Percentiles rank a stretch among this genome's conserved stretches.
These are phyloP conservation scores for Gracilaria domingensis DNA, from an alignment of 23 red algal species.

Conservation along the genomic window DNA sequence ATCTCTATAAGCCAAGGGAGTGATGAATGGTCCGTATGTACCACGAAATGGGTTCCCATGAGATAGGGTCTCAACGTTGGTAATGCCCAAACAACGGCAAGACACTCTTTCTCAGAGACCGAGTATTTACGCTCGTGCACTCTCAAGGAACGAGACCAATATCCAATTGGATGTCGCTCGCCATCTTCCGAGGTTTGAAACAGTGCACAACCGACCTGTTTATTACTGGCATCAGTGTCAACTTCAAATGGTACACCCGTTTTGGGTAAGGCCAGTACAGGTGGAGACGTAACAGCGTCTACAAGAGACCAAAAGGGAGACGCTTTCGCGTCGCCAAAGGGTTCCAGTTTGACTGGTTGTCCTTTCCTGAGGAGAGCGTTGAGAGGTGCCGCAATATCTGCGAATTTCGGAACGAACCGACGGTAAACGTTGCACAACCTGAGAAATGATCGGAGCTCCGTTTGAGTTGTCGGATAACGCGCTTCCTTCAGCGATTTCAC, in stretches of 20 bases:
- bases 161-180: constrained; percentile 16
- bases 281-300: background rate
- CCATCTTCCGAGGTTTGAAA: background rate
- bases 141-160: background rate
- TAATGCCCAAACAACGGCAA: constrained; percentile 45
- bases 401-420: constrained; percentile 26
- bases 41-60: background rate
- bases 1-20: constrained; percentile 17
- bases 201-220: constrained; percentile 11
- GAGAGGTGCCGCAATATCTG: constrained; percentile 7
- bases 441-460: constrained; percentile 13
- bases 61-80: constrained; percentile 18
- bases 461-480: constrained; percentile 2
- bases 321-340: background rate
- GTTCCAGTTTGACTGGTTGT: background rate
- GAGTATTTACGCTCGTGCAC: constrained; percentile 19
- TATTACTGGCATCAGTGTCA: too few species aligned
- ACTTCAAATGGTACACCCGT: too few species aligned
- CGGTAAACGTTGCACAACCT: background rate
- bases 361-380: constrained; percentile 3
- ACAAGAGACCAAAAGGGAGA: constrained; percentile 7
- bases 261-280: too few species aligned
- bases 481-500: constrained; percentile 4
- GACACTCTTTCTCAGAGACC: constrained; percentile 13
- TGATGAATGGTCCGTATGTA: constrained; percentile 14